Base-by-base conservation (phyloP, 1,284 basidiomycete species). In the Singerocomus inundabilis region DNA sequence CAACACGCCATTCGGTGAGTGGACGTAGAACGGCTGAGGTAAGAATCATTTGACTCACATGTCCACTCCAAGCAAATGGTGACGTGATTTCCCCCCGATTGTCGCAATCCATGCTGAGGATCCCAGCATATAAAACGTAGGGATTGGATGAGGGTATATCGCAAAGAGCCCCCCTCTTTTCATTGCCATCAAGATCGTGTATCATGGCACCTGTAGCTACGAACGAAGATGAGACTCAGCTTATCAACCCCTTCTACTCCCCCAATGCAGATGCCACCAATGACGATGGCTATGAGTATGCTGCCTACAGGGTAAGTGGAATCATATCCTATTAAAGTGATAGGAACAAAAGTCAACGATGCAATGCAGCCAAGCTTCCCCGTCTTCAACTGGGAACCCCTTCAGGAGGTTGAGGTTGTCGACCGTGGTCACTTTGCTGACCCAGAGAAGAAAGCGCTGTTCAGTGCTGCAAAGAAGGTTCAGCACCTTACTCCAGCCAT, bases 241-340 rank as follows among this genome's bases (percentile, higher is more conserved):
- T 76, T 35, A 72, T 81, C 68, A 86, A 86, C 59, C 80, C 83
- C 0, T 86, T 87, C 67, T 85, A 86, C 57, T 84, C 82, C 3
- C 84, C 84, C 40, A 71, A 74, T 25, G 70, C 71, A 16, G 76
- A 67, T 3, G 77, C 80, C 45, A 74, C 80, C 39, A 74, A 64
- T 0, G 75, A 82, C 53, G 70, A 76, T 18, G 61, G 57, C 30
- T 88, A 90, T 67, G 61, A 78, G 59, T 80, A 74, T 57, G 75
- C 79, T 24, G 70, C 81, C 34, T 85, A 80, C 68, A 86, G 84
- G 74, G 85, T 82, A 52, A 54, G 67, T 50, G 9, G 25, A 25
- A 30, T 29, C 10, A 3, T 1, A 29, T 37, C 49, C 12, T 4
- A 21, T 21, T 21, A 4, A 21, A 21, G 4, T 21, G 40, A 21